phyloP scores from a whole-genome alignment of 2,329 filamentous ascomycete genomes.

The Penicillium sp. region DNA sequence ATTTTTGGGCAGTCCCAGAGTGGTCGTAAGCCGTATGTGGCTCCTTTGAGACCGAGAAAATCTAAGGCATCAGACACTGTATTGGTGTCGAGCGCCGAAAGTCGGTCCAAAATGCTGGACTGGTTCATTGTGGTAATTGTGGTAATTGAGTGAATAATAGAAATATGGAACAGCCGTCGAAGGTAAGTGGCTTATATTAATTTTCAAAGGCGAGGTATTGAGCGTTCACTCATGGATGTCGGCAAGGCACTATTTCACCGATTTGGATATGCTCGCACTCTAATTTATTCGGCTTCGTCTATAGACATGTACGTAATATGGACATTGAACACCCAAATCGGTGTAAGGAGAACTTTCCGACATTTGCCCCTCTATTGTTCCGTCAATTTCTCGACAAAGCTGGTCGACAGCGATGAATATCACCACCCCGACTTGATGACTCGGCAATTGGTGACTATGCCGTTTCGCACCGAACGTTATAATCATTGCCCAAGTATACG shows the following conservation, averaged over 20 bases:
- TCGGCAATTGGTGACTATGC: neutral
- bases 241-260: neutral
- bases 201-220: neutral
- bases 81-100: conserved; percentile 24
- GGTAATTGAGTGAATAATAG: neutral
- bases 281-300: neutral
- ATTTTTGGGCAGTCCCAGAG: conserved; percentile 29
- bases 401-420: neutral
- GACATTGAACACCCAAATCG: neutral
- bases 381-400: neutral
- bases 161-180: neutral
- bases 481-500: neutral
- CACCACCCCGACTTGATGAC: neutral
- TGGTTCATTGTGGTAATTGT: neutral
- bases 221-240: neutral
- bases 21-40: conserved; percentile 21
- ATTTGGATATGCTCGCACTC: neutral
- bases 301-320: neutral
- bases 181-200: neutral
- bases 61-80: conserved; percentile 27
- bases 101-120: conserved; percentile 12
- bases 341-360: neutral
- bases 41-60: conserved; percentile 24
- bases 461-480: neutral
- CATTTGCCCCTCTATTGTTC: neutral